Base-by-base conservation (phyloP, 1,284 basidiomycete species). In the Volvariella surrecta region DNA sequence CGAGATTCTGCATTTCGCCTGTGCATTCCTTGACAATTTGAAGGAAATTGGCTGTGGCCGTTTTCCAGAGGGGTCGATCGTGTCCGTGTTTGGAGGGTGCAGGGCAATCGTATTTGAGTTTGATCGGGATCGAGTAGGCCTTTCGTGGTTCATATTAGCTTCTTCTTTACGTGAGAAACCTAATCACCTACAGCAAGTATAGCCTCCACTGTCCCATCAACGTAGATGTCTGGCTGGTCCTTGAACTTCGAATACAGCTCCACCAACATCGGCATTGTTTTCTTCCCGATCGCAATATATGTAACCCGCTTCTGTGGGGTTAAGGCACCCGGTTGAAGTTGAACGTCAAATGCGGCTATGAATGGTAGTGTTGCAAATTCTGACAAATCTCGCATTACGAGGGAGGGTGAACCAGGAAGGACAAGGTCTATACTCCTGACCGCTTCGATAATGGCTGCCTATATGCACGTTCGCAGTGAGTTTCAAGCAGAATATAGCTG, bases 71-170 rank as follows among this genome's bases (percentile, higher is more conserved):
- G 0, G 91, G 89, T n/a, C 60, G 63, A 56, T 91, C 91, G 43
- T 86, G 80, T 1, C 88, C 89, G 55, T 80, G 89, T 58, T 85
- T 91, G 35, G 83, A 91, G 1, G 93, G 74, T 0, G 84, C 67
- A 0, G 94, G 93, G 58, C 94, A 96, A 37, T 93, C 90, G 53
- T 97, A 96, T 61, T 94, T 95, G 49, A 98, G 68, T 58, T 92
- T 92, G 58, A 97, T 82, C 0, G 94, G 92, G 24, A 95, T 82
- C 1, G 87, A 78, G 53, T 89, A 91, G 0, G 91, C 84, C 89
- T 92, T 43, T 21, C 16, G 35, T 39, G 47, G 28, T 39, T 30
- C 21, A 43, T 37, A 40, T 41, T 4, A 35, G 20, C 37, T 32
- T 8, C 32, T 13, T 19, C 15, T 18, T 15, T 13, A 32, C 16